Evolutionary conservation across 495 filamentous ascomycete species (phyloP).

Genomic region (Talaromyces liani): DNA sequence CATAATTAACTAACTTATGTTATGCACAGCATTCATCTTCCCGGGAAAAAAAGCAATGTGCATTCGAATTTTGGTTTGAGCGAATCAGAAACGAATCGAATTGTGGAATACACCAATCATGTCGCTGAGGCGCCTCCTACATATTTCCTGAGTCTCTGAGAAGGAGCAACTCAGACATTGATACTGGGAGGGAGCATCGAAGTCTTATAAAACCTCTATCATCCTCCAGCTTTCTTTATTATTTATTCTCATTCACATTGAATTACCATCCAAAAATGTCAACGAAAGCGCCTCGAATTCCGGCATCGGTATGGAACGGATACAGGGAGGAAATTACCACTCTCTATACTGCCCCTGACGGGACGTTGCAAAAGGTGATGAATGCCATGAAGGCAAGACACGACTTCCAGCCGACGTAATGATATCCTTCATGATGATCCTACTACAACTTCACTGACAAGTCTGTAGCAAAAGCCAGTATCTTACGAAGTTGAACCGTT

Average conservation of each 20-base stretch:
- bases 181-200: too few species aligned
- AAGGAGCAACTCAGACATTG: too few species aligned
- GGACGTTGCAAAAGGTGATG: not conserved
- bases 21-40: too few species aligned
- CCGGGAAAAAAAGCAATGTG: not conserved
- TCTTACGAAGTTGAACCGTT: not conserved
- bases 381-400: not conserved
- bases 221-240: not conserved
- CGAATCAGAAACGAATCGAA: not conserved
- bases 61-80: not conserved
- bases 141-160: too few species aligned
- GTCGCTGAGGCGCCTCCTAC: not conserved
- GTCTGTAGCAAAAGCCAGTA: not conserved
- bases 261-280: not conserved
- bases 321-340: slow-evolving; percentile 2
- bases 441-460: not conserved
- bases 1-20: too few species aligned
- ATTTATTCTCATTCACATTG: not conserved
- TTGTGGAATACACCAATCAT: slow-evolving; percentile 5
- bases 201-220: not conserved
- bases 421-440: not conserved
- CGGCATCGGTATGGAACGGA: not conserved
- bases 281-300: not conserved
- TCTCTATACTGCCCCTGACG: not conserved
- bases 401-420: not conserved